Base-by-base conservation (phyloP, 768 basidiomycete species). In the Termitomyces sp. region DNA sequence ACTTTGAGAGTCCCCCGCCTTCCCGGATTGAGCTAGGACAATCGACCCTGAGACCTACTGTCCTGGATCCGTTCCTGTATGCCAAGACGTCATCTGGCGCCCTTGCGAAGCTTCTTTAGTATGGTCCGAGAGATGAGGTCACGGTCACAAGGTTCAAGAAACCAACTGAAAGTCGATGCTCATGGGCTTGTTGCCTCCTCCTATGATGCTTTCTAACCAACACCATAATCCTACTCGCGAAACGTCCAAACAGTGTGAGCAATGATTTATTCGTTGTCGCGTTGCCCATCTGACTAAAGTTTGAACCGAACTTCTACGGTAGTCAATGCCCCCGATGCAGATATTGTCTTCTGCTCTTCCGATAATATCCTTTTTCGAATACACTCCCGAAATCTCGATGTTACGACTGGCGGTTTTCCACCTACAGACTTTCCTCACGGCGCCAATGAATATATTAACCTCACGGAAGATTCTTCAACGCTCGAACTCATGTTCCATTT, bases 401-500 rank as follows among this genome's bases (percentile, higher is more conserved):
- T 54, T 23, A 56, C 57, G 2, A 59, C 44, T 14, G 60, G 59
- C 17, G 59, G 55, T 3, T 61, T 63, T 44, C 59, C 59, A 5
- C 62, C 59, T 7, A 4, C 40, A 17, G 53, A 46, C 5, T 61
- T 63, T 29, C 44, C 35, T 40, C 10, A 32, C 0, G n/a, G n/a
- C n/a, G 5, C 32, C 5, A 53, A 54, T 23, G 48, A 63, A 50
- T 25, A 54, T 11, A 52, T 61, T 43, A 57, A 61, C 16, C 54
- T 63, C 12, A 47, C 57, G 5, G 62, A 63, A 41, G 57, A 63
- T 40, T 46, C 62, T 1, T 14, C 29, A 27, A 63, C 60, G 5
- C 59, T 64, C 19, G 61, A 64, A 42, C 51, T 59, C 25, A 43
- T 64, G 61, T 64, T 64, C 35, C 61, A 64, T 40, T 64, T 64